phyloP scores from a whole-genome alignment of 129 eudicot species.

The Escallonia rubra region DNA sequence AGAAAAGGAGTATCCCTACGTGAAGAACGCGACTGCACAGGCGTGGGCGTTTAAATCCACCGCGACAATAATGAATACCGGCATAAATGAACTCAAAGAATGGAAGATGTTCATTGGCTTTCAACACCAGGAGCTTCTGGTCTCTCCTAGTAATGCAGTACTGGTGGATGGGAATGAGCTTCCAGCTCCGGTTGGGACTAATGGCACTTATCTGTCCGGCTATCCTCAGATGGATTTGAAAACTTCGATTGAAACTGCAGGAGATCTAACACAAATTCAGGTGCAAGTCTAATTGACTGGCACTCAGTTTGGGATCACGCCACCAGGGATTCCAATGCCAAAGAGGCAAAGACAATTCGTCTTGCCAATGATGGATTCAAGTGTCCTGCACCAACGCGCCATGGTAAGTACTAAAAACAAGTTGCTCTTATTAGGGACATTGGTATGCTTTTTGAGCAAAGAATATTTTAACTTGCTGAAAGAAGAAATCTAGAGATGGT shows the following conservation, averaged over 20 bases:
- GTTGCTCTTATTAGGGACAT: no score
- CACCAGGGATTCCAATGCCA: conserved; percentile 10
- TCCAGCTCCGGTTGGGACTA: conserved; percentile 7
- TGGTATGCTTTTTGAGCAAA: no score
- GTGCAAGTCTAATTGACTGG: conserved; percentile 4
- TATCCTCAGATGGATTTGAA: conserved; percentile 18
- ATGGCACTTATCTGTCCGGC: conserved; percentile 19
- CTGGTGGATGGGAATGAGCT: conserved; percentile 10
- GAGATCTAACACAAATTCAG: conserved; percentile 19
- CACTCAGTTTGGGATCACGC: conserved; percentile 19
- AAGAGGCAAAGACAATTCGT: conserved; percentile 6
- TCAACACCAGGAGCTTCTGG: conserved; percentile 11
- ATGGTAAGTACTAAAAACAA: neutral
- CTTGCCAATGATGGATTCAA: conserved; percentile 11
- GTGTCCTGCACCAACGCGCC: conserved; percentile 8
- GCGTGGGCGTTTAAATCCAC: conserved; percentile 19
- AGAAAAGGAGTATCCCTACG: conserved; percentile 11
- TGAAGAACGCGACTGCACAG: conserved; percentile 22
- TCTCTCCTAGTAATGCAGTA: conserved; percentile 5
- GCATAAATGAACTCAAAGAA: conserved; percentile 4
- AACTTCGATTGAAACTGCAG: conserved; percentile 22
- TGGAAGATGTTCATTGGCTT: conserved; percentile 7
- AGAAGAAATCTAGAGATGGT: no score
- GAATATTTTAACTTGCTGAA: no score
- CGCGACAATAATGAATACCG: conserved; percentile 7